Conservation (phyloP, 1,139 yeast genomes). For the Debaryomyces sp. region DNA sequence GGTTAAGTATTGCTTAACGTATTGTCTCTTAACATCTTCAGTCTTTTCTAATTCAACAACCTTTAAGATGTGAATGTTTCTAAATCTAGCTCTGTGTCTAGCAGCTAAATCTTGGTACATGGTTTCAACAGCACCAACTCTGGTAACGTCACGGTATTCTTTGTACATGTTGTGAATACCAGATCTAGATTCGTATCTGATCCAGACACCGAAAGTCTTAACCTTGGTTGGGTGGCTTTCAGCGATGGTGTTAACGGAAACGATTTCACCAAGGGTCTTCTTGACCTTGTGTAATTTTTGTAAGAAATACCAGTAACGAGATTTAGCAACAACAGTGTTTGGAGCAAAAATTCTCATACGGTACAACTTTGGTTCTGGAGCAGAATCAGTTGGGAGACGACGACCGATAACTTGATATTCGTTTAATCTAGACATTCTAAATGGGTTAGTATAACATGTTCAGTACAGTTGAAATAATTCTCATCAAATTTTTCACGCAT, state of each 20-base stretch:
- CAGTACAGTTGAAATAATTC: background rate
- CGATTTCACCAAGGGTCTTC: conserved; percentile 99
- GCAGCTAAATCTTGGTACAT: conserved; percentile 99
- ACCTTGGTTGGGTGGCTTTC: conserved; percentile 99
- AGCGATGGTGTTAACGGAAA: conserved; percentile 85
- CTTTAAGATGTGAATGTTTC: conserved; percentile 98
- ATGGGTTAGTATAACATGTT: conserved; percentile 19
- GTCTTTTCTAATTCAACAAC: conserved; percentile 98
- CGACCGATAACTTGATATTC: conserved; percentile 99
- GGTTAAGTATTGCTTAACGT: conserved; percentile 95
- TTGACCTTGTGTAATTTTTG: conserved; percentile 99
- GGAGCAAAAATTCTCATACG: conserved; percentile 99
- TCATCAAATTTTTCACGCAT: conserved; percentile 3
- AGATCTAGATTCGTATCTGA: conserved; percentile 99
- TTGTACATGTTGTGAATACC: conserved; percentile 99
- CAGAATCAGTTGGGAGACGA: conserved; percentile 98
- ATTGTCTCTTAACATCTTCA: conserved; percentile 98
- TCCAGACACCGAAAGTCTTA: conserved; percentile 99
- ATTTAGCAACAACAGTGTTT: conserved; percentile 98
- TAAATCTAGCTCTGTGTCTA: conserved; percentile 99
- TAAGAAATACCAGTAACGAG: conserved; percentile 99
- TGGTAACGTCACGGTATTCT: conserved; percentile 99
- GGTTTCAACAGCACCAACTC: conserved; percentile 98
- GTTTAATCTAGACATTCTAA: conserved; percentile 82
- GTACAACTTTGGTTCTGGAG: conserved; percentile 99